Conservation (phyloP, 768 basidiomycete species). For the Macrolepiota dolichaula region DNA sequence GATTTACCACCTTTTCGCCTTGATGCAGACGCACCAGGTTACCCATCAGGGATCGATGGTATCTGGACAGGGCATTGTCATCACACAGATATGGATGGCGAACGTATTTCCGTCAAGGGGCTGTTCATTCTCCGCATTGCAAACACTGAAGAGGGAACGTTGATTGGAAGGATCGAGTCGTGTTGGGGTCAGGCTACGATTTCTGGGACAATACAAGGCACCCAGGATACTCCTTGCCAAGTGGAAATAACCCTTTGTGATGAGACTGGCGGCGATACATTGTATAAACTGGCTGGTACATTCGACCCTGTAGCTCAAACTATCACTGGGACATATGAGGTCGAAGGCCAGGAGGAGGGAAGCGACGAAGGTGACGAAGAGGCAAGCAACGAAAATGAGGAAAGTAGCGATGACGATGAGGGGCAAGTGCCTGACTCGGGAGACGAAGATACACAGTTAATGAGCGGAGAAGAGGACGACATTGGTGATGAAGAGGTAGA, state of each 20-base stretch:
- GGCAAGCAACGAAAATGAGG: not conserved
- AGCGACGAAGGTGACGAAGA: not conserved
- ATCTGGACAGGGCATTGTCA: constrained; percentile 31
- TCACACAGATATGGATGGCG: constrained; percentile 20
- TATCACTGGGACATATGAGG: constrained; percentile 18
- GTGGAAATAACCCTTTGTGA: not conserved
- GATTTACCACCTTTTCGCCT: constrained; percentile 25
- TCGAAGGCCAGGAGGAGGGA: constrained; percentile 8
- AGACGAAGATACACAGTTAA: not conserved
- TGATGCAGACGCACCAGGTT: constrained; percentile 18
- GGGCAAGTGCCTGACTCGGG: not conserved
- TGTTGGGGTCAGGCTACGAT: not conserved
- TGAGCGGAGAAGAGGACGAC: not conserved
- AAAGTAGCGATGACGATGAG: not conserved
- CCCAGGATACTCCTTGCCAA: not conserved
- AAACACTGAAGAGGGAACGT: not conserved
- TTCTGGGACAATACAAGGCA: not conserved
- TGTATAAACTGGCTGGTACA: not conserved
- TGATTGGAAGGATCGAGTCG: not conserved
- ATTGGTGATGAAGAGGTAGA: not conserved
- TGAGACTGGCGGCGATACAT: not conserved
- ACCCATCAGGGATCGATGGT: constrained; percentile 16
- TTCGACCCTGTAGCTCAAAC: constrained; percentile 12
- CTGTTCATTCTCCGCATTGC: not conserved
- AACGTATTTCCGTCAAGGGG: constrained; percentile 15